Evolutionary conservation across 495 filamentous ascomycete species (phyloP), one percentile per base, ranked within the genome.

Genomic region (Penicillium cinerascens): DNA sequence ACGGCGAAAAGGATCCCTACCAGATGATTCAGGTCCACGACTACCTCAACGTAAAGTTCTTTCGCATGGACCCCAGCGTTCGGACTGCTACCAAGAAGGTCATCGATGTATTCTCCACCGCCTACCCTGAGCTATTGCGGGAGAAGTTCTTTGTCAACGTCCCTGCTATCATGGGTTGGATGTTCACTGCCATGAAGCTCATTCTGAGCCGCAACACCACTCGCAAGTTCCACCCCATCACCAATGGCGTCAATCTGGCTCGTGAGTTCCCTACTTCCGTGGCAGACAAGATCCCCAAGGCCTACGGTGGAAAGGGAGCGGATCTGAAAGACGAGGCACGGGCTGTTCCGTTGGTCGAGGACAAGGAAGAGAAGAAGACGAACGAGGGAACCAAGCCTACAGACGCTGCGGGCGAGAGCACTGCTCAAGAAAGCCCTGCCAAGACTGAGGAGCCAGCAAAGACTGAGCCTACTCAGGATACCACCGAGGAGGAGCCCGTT

Each of bases 71-170:
- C 45, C 79, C 87, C 2, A 67, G 69, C n/a, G 77, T 88, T 57
- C 86, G 84, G 56, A 76, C 83, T 11, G 86, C 88, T 15, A 84
- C 83, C 54, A 84, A 82, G 67, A 83, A 90, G 74, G 88, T 86
- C 35, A 91, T 95, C 65, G 78, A 86, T 25, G 77, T 87, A 18
- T 88, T 96, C 70, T 73, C 78, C 40, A 82, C 80, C 44, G 84
- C 86, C 44, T 96, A 96, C 74, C 91, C 91, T 0, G 91, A 96
- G 74, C 81, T 93, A 18, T 78, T 96, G 25, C 84, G 85, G 49
- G 81, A 90, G 68, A 96, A 95, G 76, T 93, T 87, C 79, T 96
- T 96, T 63, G 86, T 95, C 71, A 96, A 96, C 52, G 88, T 95
- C 6, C 91, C 91, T 0, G 66, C 82, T 46, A 73, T 95, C 60